These are phyloP conservation scores for Funneliformis mosseae DNA, from an alignment of 192 early-diverging fungal species.

Conservation along the genomic window DNA sequence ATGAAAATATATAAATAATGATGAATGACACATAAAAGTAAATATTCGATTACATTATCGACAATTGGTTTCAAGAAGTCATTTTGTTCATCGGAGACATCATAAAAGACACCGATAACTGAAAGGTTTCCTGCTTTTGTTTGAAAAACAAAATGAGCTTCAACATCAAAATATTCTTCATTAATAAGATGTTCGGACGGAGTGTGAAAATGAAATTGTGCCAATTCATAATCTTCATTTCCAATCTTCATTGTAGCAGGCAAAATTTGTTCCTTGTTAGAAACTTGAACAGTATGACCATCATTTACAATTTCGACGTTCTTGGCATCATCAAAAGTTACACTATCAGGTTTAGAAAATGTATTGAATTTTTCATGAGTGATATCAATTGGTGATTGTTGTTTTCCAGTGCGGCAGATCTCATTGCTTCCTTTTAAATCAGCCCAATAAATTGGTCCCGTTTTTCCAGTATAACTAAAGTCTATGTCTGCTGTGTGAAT, in stretches of 20 bases:
- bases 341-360: neutral
- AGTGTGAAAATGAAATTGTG: conserved; percentile 65
- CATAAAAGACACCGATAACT: conserved; percentile 54
- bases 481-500: neutral
- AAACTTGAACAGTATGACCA: conserved; percentile 49
- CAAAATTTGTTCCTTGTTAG: neutral
- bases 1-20: neutral
- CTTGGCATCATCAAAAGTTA: conserved; percentile 7
- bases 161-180: conserved; percentile 39
- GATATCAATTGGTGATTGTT: conserved; percentile 63
- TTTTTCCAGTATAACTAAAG: neutral
- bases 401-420: conserved; percentile 40
- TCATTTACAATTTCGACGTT: conserved; percentile 39
- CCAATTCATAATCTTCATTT: conserved; percentile 41
- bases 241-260: conserved; percentile 33
- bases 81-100: conserved; percentile 36
- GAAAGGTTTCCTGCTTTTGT: conserved; percentile 39
- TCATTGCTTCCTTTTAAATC: neutral
- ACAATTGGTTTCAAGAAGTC: conserved; percentile 38
- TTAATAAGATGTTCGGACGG: conserved; percentile 62
- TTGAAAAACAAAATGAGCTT: conserved; percentile 59
- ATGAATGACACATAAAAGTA: neutral
- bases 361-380: conserved; percentile 1
- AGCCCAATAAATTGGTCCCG: neutral
- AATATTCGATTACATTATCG: neutral